Base-by-base conservation (phyloP, 495 filamentous ascomycete species). In the Aspergillus conjunctus region DNA sequence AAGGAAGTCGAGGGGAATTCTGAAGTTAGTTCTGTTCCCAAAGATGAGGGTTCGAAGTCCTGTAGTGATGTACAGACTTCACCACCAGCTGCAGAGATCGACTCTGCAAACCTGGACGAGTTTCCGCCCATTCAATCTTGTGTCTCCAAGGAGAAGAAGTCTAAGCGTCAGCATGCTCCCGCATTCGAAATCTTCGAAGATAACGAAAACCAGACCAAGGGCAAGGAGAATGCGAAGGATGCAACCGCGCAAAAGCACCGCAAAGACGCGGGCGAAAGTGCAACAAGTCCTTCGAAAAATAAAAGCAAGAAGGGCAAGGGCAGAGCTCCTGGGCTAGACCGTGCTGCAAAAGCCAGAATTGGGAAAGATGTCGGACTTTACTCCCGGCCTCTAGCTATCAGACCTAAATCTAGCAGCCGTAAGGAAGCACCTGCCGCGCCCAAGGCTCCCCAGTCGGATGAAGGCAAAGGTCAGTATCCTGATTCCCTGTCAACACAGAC, bases 291-390 rank as follows among this genome's bases (percentile, higher is more conserved):
- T 41, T 41, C 37, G 37, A 41, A 41, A 41, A 41, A 1, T 5
- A 41, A 41, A n/a, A 11, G 17, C 14, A 22, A 48, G 20, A 22
- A 48, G 44, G 53, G 53, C 37, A 56, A 56, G 32, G 7, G 11
- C 14, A 9, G 8, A 9, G 21, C 26, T 15, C 12, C 30, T 30
- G 30, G 0, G 14, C 22, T 21, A 51, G 21, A n/a, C 6, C 26
- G 5, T 51, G 49, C 9, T 32, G 15, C 8, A 44, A 11, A 45
- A 17, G 18, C 8, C 21, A 33, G 30, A 31, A 41, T 0, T 4
- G 37, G 12, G 37, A 41, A 41, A 41, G 11, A 41, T 0, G 4
- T 5, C 5, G 26, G 26, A 10, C 33, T 33, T 41, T 5, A 12
- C 7, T 12, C 39, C 39, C 9, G 14, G 26, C 26, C 2, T 26